A percentile compares a stretch with the other conserved stretches of the same genome.
These are phyloP conservation scores for Diplocarpon mali DNA, from an alignment of 2,329 filamentous ascomycete species.

Conservation along the genomic window DNA sequence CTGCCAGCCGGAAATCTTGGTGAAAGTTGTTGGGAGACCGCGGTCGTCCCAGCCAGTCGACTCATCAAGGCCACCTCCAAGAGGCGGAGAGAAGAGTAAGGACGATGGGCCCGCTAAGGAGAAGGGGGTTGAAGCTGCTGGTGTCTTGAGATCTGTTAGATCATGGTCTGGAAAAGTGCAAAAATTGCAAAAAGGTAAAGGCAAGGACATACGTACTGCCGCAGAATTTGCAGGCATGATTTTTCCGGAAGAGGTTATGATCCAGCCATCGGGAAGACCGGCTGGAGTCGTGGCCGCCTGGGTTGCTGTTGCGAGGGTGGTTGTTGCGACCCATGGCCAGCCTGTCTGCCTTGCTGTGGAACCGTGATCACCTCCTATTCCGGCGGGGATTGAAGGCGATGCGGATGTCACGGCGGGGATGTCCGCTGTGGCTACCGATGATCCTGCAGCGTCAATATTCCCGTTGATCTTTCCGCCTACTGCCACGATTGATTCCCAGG, in stretches of 20 bases:
- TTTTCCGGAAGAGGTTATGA: constrained; percentile 68
- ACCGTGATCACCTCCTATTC: constrained; percentile 46
- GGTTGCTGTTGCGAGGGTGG: constrained; percentile 36
- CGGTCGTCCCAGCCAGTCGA: constrained; percentile 36
- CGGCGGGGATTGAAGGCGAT: constrained; percentile 57
- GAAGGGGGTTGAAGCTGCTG: constrained; percentile 40
- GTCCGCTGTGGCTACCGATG: constrained; percentile 40
- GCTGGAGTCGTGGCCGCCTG: constrained; percentile 30
- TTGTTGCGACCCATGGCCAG: constrained; percentile 57
- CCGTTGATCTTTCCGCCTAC: constrained; percentile 69
- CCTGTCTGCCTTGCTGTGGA: constrained; percentile 47
- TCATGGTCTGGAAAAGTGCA: neutral
- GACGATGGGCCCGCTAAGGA: constrained; percentile 38
- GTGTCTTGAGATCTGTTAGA: constrained; percentile 26
- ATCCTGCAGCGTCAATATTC: constrained; percentile 34
- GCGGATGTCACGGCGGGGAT: constrained; percentile 49
- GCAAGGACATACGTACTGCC: constrained; percentile 47
- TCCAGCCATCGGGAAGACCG: constrained; percentile 69
- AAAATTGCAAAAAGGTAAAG: constrained; percentile 12
- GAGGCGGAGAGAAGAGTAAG: constrained; percentile 31
- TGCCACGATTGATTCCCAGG: constrained; percentile 71
- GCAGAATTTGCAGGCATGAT: constrained; percentile 62
- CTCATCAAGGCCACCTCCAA: constrained; percentile 24
- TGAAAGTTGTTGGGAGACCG: constrained; percentile 38
- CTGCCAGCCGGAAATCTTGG: constrained; percentile 28